Evolutionary conservation across 805 yeast genomes (phyloP).

Genomic region (Cyberlindnera xylosilytica): DNA sequence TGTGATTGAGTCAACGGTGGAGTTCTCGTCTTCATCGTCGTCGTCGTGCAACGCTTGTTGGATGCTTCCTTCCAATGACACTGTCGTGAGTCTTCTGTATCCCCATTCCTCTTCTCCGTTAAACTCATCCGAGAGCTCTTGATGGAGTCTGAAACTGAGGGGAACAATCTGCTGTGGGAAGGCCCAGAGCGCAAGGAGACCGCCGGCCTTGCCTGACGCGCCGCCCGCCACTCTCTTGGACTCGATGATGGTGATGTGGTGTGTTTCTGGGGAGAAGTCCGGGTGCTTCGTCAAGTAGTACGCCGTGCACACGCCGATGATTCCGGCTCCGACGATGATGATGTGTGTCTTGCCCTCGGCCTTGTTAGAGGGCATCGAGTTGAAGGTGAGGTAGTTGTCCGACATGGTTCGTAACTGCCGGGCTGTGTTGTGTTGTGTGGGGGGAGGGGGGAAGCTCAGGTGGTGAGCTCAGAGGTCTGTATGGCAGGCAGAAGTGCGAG

Average conservation of each 20-base stretch:
- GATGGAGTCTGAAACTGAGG: slow-evolving; percentile 80
- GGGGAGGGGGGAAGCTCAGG: no score
- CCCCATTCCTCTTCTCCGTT: slow-evolving; percentile 92
- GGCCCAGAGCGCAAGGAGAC: slow-evolving; percentile 91
- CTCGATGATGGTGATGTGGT: slow-evolving; percentile 83
- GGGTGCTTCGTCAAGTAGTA: slow-evolving; percentile 85
- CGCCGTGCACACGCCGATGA: slow-evolving; percentile 93
- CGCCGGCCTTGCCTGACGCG: slow-evolving; percentile 97
- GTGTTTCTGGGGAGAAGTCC: slow-evolving; percentile 62
- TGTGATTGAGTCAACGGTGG: slow-evolving; percentile 4
- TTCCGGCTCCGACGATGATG: slow-evolving; percentile 91
- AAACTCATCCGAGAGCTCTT: slow-evolving; percentile 71
- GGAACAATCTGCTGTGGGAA: slow-evolving; percentile 95
- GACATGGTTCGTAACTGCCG: not conserved
- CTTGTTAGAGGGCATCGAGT: slow-evolving; percentile 26
- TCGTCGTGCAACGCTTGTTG: slow-evolving; percentile 26
- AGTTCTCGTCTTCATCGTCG: slow-evolving; percentile 20
- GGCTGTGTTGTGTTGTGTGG: not conserved
- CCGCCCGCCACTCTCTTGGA: slow-evolving; percentile 95
- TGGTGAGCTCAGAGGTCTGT: no score
- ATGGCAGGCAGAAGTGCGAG: no score
- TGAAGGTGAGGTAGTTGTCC: slow-evolving; percentile 18
- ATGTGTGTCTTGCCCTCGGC: slow-evolving; percentile 66
- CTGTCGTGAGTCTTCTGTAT: slow-evolving; percentile 82
- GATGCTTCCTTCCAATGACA: slow-evolving; percentile 83